Conservation (phyloP, 148 eudicot genomes). For the Dysphania ambrosioides region DNA sequence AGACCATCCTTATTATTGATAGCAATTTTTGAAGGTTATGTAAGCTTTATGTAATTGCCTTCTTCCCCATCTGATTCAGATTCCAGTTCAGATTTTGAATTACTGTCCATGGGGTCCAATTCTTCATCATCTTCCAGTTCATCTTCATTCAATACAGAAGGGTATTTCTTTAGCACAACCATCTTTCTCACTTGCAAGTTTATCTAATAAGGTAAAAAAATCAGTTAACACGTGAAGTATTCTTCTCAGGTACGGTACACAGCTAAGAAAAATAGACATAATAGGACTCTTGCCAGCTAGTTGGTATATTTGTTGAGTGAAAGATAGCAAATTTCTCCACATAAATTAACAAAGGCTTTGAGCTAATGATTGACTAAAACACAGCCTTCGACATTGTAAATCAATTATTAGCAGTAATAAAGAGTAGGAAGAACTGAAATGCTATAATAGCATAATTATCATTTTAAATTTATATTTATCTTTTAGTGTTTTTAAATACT, state of each 20-base stretch:
- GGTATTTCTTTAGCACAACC: slow-evolving; percentile 23
- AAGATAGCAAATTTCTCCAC: neutral
- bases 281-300: too few species aligned
- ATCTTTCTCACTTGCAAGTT: slow-evolving; percentile 7
- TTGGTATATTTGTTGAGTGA: too few species aligned
- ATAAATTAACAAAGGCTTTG: neutral
- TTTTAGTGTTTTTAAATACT: too few species aligned
- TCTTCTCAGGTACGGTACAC: neutral
- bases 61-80: slow-evolving; percentile 49
- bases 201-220: neutral
- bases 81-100: slow-evolving; percentile 46
- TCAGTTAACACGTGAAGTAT: neutral
- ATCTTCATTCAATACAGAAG: slow-evolving; percentile 16
- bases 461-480: too few species aligned
- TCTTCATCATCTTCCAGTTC: slow-evolving; percentile 25
- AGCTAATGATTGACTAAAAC: too few species aligned
- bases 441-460: too few species aligned
- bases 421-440: too few species aligned
- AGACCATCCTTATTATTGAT: slow-evolving; percentile 62
- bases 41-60: slow-evolving; percentile 46
- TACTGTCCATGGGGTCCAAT: slow-evolving; percentile 30
- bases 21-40: slow-evolving; percentile 73
- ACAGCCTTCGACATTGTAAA: too few species aligned
- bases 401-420: too few species aligned
- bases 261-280: too few species aligned